Percentiles rank a stretch among this genome's conserved stretches.
phyloP scores from a whole-genome alignment of 2,329 filamentous ascomycete species.

The Podosphaera xanthii region DNA sequence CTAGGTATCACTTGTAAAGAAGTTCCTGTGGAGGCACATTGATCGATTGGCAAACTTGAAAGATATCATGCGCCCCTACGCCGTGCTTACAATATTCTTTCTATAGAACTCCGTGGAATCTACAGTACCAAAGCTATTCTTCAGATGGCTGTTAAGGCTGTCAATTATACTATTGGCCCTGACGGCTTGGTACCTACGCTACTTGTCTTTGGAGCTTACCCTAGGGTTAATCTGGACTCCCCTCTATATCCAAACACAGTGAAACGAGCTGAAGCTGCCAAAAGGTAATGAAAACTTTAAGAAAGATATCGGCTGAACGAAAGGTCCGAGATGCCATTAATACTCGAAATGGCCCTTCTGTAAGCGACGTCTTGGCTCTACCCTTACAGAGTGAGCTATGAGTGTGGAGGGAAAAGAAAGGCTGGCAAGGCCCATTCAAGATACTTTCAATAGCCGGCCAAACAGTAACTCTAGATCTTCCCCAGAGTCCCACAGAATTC shows the following conservation, averaged over 20 bases:
- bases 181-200: neutral
- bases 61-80: neutral
- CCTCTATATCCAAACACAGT: no score
- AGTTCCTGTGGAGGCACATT: neutral
- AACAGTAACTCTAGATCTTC: neutral
- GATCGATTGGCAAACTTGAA: conserved; percentile 1
- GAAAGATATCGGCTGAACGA: no score
- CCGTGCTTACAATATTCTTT: neutral
- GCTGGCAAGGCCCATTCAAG: neutral
- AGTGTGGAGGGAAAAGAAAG: conserved; percentile 1
- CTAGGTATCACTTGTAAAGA: no score
- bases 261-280: no score
- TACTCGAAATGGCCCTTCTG: no score
- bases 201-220: neutral
- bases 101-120: neutral
- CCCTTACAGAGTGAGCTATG: no score
- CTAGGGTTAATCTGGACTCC: neutral
- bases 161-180: neutral
- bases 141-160: neutral
- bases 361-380: neutral
- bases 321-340: no score
- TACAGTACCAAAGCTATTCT: neutral
- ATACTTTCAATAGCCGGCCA: neutral
- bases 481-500: neutral
- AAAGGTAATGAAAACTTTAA: no score